Evolutionary conservation across 768 basidiomycete genomes (phyloP).

Genomic region (Xerocomellus dryophilus): DNA sequence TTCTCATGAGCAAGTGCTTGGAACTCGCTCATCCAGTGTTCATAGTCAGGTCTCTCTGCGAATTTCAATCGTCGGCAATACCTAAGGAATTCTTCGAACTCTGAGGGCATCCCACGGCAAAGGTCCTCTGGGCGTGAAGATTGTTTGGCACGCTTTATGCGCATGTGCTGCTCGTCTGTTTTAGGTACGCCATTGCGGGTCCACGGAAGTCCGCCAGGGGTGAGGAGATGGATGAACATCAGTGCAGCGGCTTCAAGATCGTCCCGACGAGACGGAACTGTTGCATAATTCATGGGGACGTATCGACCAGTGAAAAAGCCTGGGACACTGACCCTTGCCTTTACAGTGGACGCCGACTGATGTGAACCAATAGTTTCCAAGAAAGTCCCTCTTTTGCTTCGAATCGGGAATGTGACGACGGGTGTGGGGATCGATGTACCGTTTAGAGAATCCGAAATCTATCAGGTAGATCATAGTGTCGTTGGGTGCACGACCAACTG

Average conservation of each 20-base stretch:
- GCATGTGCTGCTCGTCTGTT: conserved; percentile 58
- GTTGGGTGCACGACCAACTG: conserved; percentile 57
- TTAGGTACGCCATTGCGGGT: conserved; percentile 80
- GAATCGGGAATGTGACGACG: conserved; percentile 71
- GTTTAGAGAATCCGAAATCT: conserved; percentile 82
- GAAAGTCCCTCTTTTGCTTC: conserved; percentile 65
- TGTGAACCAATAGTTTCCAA: conserved; percentile 85
- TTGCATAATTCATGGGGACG: conserved; percentile 20
- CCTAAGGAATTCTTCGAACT: conserved; percentile 73
- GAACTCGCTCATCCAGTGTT: conserved; percentile 63
- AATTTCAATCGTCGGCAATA: conserved; percentile 71
- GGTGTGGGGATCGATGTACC: conserved; percentile 65
- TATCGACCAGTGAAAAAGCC: conserved; percentile 12
- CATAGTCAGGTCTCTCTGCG: conserved; percentile 66
- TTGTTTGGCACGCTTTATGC: conserved; percentile 63
- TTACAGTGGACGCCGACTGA: conserved; percentile 76
- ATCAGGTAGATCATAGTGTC: conserved; percentile 73
- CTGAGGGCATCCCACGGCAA: conserved; percentile 63
- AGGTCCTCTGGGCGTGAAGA: conserved; percentile 60
- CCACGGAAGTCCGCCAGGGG: conserved; percentile 72
- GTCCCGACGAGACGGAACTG: conserved; percentile 76
- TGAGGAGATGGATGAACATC: conserved; percentile 79
- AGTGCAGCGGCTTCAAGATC: conserved; percentile 75
- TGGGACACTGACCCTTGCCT: conserved; percentile 53
- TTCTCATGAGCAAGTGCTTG: conserved; percentile 54